A percentile compares a stretch with the other conserved stretches of the same genome.
phyloP scores from a whole-genome alignment of 176 grass and related monocot genomes.

The Phoenix roebelenii region DNA sequence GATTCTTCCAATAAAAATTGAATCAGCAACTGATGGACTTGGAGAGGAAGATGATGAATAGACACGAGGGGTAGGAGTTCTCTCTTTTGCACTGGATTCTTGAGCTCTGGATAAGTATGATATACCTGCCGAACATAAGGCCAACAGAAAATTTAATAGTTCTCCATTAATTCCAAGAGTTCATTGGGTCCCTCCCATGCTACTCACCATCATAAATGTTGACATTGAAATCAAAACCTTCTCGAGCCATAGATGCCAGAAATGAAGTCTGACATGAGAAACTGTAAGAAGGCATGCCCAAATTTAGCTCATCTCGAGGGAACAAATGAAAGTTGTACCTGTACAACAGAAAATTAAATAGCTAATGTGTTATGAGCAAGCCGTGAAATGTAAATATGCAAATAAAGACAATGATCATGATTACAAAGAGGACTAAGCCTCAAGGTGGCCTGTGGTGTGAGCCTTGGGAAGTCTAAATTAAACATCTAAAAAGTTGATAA shows the following conservation, averaged over 20 bases:
- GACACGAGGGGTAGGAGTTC: slow-evolving; percentile 24
- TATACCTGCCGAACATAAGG: slow-evolving; percentile 42
- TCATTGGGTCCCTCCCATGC: no score
- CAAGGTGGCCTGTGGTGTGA: no score
- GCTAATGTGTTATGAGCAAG: no score
- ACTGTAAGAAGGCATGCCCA: slow-evolving; percentile 77
- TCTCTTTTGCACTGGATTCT: slow-evolving; percentile 69
- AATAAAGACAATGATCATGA: no score
- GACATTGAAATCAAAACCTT: slow-evolving; percentile 97
- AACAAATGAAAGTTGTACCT: slow-evolving; percentile 99
- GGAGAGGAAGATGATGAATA: slow-evolving; percentile 15
- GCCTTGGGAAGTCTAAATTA: no score
- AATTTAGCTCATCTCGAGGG: slow-evolving; percentile 65
- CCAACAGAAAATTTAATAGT: no score
- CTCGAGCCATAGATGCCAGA: slow-evolving; percentile 65
- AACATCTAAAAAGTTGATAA: no score
- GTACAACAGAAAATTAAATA: slow-evolving; percentile 7
- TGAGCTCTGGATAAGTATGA: slow-evolving; percentile 94
- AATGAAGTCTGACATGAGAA: slow-evolving; percentile 88
- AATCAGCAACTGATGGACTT: slow-evolving; percentile 57
- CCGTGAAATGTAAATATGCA: no score
- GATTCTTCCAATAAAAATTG: slow-evolving; percentile 61
- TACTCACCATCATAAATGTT: slow-evolving; percentile 86
- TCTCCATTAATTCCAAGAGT: no score
- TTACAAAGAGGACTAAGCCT: no score